A percentile compares a stretch with the other conserved stretches of the same genome.
phyloP scores from a whole-genome alignment of 1,139 yeast genomes.

The Candida sojae region DNA sequence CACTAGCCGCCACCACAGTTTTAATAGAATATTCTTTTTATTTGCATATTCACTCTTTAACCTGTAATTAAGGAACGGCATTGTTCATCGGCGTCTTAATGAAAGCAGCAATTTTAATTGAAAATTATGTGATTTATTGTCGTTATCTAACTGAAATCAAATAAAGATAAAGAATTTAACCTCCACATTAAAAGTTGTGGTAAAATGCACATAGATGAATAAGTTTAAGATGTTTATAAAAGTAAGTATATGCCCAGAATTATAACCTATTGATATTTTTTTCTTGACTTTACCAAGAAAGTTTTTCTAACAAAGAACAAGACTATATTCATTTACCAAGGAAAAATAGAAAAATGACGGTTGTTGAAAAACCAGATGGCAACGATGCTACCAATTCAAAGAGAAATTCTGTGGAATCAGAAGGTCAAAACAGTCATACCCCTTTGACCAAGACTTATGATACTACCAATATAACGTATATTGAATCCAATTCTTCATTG shows the following conservation, averaged over 20 bases:
- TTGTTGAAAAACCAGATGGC: background rate
- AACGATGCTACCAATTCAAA: background rate
- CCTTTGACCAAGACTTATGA: constrained; percentile 3
- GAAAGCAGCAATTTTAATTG: background rate
- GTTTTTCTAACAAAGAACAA: too few relatives aligned
- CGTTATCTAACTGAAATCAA: background rate
- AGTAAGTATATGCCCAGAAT: background rate
- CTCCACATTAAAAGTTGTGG: background rate
- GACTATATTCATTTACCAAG: background rate
- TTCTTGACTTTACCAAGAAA: background rate
- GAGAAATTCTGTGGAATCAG: background rate
- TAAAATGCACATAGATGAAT: background rate
- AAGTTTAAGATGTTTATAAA: too few relatives aligned
- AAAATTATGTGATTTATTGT: background rate
- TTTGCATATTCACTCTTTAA: too few relatives aligned
- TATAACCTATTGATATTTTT: background rate
- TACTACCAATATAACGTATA: background rate
- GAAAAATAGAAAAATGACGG: background rate
- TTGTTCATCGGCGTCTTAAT: background rate
- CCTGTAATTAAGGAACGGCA: too few relatives aligned
- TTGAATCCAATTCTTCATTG: constrained; percentile 9
- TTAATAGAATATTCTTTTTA: background rate
- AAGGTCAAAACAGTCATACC: background rate
- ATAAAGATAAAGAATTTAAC: background rate
- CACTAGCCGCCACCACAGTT: constrained; percentile 4